Conservation (phyloP, 2,329 filamentous ascomycete species). For the Balansia obtecta region DNA sequence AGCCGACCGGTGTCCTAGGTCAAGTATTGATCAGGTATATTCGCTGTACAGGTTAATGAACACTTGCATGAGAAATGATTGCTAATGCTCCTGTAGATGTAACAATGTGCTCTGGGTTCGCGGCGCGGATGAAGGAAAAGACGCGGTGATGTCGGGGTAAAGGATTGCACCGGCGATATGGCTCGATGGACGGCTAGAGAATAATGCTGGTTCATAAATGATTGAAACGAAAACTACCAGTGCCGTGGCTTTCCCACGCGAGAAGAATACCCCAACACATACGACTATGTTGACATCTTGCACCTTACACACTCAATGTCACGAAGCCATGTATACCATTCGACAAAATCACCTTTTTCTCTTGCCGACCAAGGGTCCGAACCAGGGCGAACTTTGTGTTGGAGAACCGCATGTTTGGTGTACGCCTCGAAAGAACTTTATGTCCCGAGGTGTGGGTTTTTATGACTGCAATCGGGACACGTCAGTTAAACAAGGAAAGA, state of each 20-base stretch:
- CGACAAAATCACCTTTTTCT: background rate
- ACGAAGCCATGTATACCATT: background rate
- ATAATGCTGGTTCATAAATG: background rate
- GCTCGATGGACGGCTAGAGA: background rate
- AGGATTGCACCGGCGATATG: background rate
- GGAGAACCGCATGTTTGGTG: background rate
- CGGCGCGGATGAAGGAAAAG: slow-evolving; percentile 17
- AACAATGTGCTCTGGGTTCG: slow-evolving; percentile 97
- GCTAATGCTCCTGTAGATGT: slow-evolving; percentile 42
- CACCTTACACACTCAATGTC: background rate
- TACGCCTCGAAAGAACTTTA: background rate
- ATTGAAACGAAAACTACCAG: background rate
- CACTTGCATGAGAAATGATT: background rate
- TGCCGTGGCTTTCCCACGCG: background rate
- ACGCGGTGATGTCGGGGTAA: slow-evolving; percentile 7
- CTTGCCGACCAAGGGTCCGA: background rate
- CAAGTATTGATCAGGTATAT: slow-evolving; percentile 81
- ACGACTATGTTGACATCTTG: background rate
- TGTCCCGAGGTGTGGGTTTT: background rate
- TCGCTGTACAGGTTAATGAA: background rate
- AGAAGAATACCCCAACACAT: background rate
- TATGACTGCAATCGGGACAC: background rate
- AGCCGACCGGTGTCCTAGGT: slow-evolving; percentile 73
- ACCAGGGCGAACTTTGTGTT: background rate
- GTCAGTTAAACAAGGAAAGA: background rate